Evolutionary conservation across 306 rosid species (phyloP).

Genomic region (Cicer arietinum): DNA sequence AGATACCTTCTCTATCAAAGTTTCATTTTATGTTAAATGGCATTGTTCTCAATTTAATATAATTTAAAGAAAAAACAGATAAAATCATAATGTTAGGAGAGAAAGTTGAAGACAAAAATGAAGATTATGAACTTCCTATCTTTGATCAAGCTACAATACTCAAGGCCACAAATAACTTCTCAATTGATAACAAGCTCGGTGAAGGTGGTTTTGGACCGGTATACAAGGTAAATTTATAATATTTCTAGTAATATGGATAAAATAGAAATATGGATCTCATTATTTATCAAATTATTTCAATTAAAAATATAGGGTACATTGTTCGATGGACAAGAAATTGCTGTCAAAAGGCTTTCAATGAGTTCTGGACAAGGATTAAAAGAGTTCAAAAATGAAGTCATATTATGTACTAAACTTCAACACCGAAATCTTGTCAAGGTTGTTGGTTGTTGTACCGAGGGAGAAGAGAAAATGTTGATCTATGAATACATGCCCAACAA

Average conservation of each 20-base stretch:
- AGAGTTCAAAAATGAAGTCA: not conserved
- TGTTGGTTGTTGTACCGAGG: not conserved
- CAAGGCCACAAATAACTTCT: conserved; percentile 57
- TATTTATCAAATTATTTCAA: not conserved
- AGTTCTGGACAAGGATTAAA: conserved; percentile 32
- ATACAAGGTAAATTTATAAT: conserved; percentile 44
- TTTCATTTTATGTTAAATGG: not conserved
- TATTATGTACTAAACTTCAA: not conserved
- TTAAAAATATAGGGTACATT: conserved; percentile 1
- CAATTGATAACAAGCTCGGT: conserved; percentile 52
- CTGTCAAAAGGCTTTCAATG: conserved; percentile 29
- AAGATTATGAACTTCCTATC: conserved; percentile 57
- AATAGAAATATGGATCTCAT: not conserved
- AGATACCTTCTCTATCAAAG: too few relatives aligned
- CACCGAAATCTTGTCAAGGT: not conserved
- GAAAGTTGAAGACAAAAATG: not conserved
- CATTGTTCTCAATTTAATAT: not conserved
- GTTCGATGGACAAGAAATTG: conserved; percentile 34
- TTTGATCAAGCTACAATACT: conserved; percentile 44
- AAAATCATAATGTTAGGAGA: not conserved
- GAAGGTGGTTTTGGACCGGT: conserved; percentile 74
- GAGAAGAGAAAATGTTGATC: not conserved
- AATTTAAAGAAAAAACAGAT: not conserved
- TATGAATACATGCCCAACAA: not conserved
- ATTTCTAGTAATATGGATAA: not conserved